Base-by-base conservation (phyloP, 2,329 filamentous ascomycete species). In the Annulohypoxylon truncatum region DNA sequence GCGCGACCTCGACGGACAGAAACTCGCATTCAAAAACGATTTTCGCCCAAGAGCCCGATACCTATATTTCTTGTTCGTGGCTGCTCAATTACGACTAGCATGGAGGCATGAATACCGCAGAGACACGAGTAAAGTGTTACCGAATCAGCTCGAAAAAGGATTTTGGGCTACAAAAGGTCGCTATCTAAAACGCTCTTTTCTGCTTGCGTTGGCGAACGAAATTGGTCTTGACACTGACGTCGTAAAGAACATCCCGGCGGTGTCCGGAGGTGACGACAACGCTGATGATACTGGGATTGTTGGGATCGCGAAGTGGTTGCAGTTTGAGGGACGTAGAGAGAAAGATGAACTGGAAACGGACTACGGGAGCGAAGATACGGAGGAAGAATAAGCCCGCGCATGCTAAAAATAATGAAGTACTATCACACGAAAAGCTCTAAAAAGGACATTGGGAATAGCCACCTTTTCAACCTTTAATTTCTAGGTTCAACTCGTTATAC, bases 141-240 rank as follows among this genome's bases (percentile, higher is more conserved):
- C 13, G 4, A 35, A 35, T 4, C 13, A 35, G 15, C 44, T 52
- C 2, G 56, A 44, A 0, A 47, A 53, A 26, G 44, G 51, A 22
- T 55, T 56, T 22, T 65, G 62, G 56, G 50, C 28, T 6, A 51
- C 51, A 7, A 56, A 56, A 10, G 48, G 50, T 18, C 51, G 51
- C 13, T 65, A 65, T 28, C 18, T 65, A 3, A 31, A 40, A 29
- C 50, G 56, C 3, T 51, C 56, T 31, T 65, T 65, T 42, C 56
- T 65, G 22, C 62, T 65, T 20, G 56, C 62, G 18, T 46, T 65
- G 22, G 51, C 56, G 9, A 6, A 65, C 2, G 55, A 60, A 13
- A 60, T 61, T 20, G 51, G 56, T 38, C 35, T 52, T 13, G 51
- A 56, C 35, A 56, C 55, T 12, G n/a, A 44, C 20, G 2, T 60